A percentile compares a stretch with the other conserved stretches of the same genome.
Evolutionary conservation across 1,284 basidiomycete genomes (phyloP).

Genomic region (Fomes fomentarius): DNA sequence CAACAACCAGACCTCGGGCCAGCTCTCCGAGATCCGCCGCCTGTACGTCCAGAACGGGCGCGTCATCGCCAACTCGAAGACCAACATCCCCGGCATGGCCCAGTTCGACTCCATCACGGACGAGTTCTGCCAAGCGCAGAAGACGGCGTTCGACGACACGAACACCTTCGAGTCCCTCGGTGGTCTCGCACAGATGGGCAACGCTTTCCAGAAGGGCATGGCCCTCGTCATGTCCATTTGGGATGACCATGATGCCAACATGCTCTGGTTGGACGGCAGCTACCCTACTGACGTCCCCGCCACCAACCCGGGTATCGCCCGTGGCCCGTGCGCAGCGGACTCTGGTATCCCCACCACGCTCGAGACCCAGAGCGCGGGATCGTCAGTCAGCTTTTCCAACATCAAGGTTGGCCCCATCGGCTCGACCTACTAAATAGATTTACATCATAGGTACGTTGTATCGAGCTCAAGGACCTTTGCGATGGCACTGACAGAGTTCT

Average conservation of each 20-base stretch:
- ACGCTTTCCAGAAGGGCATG: conserved; percentile 47
- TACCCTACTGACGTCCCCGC: conserved; percentile 47
- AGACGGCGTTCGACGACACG: conserved; percentile 38
- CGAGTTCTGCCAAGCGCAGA: conserved; percentile 39
- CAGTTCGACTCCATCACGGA: conserved; percentile 39
- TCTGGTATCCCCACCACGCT: conserved; percentile 49
- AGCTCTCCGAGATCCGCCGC: conserved; percentile 51
- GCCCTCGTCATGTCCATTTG: conserved; percentile 49
- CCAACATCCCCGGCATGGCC: conserved; percentile 43
- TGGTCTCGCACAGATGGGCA: conserved; percentile 44
- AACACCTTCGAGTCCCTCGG: conserved; percentile 36
- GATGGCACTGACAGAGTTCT: too few relatives aligned
- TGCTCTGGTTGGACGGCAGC: conserved; percentile 61
- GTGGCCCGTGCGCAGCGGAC: conserved; percentile 53
- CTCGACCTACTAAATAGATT: conserved; percentile 36
- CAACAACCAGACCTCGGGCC: conserved; percentile 44
- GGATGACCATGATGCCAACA: conserved; percentile 36
- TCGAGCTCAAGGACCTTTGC: too few relatives aligned
- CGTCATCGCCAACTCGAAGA: conserved; percentile 50
- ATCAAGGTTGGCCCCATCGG: conserved; percentile 56
- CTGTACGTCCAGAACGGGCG: conserved; percentile 53
- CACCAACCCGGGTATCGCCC: conserved; percentile 47
- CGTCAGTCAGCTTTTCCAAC: conserved; percentile 55
- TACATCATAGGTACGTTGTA: too few relatives aligned
- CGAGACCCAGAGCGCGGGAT: conserved; percentile 40